A percentile compares a stretch with the other conserved stretches of the same genome.
phyloP scores from a whole-genome alignment of 805 yeast species.

The Ogataea haglerorum region DNA sequence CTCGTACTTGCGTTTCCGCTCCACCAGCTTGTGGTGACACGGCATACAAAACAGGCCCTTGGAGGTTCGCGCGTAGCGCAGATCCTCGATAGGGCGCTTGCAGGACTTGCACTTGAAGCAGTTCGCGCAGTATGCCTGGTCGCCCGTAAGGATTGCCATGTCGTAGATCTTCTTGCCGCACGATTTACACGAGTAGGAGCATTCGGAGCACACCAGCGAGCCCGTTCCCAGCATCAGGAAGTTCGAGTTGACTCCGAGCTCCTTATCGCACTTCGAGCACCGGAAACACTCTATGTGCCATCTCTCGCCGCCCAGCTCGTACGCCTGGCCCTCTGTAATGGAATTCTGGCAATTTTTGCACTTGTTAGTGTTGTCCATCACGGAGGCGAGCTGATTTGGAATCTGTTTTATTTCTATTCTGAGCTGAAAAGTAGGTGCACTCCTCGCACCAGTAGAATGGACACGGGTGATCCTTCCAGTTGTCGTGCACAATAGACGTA shows the following conservation, averaged over 20 bases:
- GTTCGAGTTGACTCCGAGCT: slow-evolving; percentile 82
- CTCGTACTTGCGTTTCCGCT: slow-evolving; percentile 67
- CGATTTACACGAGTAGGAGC: slow-evolving; percentile 85
- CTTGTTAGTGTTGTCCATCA: slow-evolving; percentile 19
- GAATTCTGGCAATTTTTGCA: slow-evolving; percentile 43
- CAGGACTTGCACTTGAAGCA: slow-evolving; percentile 92
- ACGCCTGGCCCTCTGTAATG: slow-evolving; percentile 89
- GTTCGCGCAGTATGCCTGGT: slow-evolving; percentile 86
- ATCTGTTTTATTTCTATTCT: slow-evolving; percentile 3
- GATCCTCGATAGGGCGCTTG: slow-evolving; percentile 77
- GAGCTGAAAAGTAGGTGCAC: background rate
- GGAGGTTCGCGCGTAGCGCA: slow-evolving; percentile 87
- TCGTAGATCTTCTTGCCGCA: slow-evolving; percentile 89
- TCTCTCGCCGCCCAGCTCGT: slow-evolving; percentile 87
- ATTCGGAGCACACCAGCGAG: slow-evolving; percentile 79
- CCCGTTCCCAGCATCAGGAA: slow-evolving; percentile 93
- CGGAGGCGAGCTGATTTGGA: slow-evolving; percentile 1
- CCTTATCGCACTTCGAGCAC: slow-evolving; percentile 78
- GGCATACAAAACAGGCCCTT: slow-evolving; percentile 91
- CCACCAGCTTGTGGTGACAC: slow-evolving; percentile 82
- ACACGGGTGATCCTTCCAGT: too few species aligned
- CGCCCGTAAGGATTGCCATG: slow-evolving; percentile 90
- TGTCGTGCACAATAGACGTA: too few species aligned
- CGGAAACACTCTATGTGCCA: slow-evolving; percentile 95
- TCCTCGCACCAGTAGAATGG: slow-evolving; percentile 1